Conservation (phyloP, 2,329 filamentous ascomycete genomes). For the Ampelomyces quisqualis region DNA sequence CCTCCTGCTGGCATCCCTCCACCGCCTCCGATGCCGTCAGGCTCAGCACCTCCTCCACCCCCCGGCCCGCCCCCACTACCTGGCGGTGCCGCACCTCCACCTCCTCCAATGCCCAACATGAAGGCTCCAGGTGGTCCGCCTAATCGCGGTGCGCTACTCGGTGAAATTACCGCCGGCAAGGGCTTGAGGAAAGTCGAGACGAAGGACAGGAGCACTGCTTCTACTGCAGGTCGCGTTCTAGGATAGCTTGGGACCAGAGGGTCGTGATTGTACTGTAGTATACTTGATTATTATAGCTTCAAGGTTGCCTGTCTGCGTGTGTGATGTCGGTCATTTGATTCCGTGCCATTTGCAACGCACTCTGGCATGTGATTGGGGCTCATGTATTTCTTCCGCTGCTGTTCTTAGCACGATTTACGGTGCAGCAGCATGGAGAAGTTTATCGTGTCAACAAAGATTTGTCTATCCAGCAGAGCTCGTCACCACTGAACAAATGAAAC, state of each 20-base stretch:
- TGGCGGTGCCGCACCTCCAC: conserved; percentile 35
- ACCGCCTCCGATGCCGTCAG: conserved; percentile 53
- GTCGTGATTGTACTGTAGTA: conserved; percentile 3
- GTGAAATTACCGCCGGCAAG: conserved; percentile 79
- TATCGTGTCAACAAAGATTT: no score
- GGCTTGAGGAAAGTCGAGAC: conserved; percentile 84
- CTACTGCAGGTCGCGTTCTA: conserved; percentile 72
- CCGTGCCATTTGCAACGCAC: no score
- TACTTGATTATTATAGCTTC: no score
- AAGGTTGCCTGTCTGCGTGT: no score
- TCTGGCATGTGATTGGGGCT: no score
- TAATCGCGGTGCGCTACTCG: conserved; percentile 64
- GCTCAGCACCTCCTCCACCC: conserved; percentile 48
- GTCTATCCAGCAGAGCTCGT: no score
- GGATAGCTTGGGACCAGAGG: not conserved
- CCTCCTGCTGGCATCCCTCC: conserved; percentile 50
- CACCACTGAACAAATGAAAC: no score
- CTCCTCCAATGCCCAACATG: conserved; percentile 49
- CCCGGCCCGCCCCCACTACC: conserved; percentile 53
- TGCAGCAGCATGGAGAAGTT: no score
- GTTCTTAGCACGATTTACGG: no score
- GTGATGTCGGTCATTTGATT: no score
- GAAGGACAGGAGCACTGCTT: conserved; percentile 75
- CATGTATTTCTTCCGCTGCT: no score
- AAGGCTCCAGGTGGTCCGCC: conserved; percentile 32